Base-by-base conservation (phyloP, 495 filamentous ascomycete genomes). In the Jackrogersella minutella region DNA sequence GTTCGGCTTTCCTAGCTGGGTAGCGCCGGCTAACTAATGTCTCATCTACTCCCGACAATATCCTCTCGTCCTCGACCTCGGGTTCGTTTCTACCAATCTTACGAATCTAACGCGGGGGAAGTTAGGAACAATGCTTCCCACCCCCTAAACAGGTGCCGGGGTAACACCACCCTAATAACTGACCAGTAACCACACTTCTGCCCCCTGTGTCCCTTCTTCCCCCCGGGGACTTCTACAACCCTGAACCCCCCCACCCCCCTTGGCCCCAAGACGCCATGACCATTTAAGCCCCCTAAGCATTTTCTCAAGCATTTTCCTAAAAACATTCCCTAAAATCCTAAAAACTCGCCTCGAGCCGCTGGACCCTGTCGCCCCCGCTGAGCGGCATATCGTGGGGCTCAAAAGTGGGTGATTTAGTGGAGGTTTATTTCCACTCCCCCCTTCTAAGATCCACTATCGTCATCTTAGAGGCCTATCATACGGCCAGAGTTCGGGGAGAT, bases 341-440 rank as follows among this genome's bases (percentile, higher is more conserved):
- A n/a, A n/a, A 16, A 5, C 55, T 65, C 54, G 54, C 53, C 36
- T 55, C 64, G 44, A 44, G 64, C 50, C 43, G 52, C 30, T 47
- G 9, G 10, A 43, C 16, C 60, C 40, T 51, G 44, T 49, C 14
- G 24, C 13, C 44, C n/a, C 47, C 40, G 50, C 33, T 50, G 7
- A 26, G 37, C 36, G 52, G 46, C 53, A 62, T 33, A 30, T 24
- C 16, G 41, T 53, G 63, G 50, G 63, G 50, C 63, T 55, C 41
- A 31, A 21, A 31, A 36, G 59, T 63, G 65, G 66, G 50, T 60
- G 30, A 24, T 64, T 64, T 69, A 64, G 66, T 69, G 66, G 66
- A 63, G 66, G 66, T 69, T 69, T 69, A 69, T 69, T 69, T 64
- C 66, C 60, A 69, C 55, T 64, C 40, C 49, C 49, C 59, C 43